phyloP scores from a whole-genome alignment of 1,284 basidiomycete genomes.

The Phylloboletellus chloephorus region DNA sequence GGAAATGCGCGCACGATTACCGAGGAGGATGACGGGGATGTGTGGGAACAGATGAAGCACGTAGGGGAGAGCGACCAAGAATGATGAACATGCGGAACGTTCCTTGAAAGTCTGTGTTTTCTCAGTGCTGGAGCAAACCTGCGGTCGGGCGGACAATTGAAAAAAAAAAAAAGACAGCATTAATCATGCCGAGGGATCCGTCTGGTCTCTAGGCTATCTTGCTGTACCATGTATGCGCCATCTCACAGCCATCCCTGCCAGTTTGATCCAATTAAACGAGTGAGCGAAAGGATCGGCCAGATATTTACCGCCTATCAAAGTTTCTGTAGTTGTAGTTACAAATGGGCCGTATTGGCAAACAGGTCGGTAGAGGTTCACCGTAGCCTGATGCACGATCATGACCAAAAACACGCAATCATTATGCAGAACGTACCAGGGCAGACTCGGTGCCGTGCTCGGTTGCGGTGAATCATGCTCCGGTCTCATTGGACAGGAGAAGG shows the following conservation, averaged over 20 bases:
- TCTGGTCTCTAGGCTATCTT: slow-evolving; percentile 60
- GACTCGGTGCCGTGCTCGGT: slow-evolving; percentile 60
- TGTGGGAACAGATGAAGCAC: slow-evolving; percentile 47
- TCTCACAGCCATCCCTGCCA: slow-evolving; percentile 86
- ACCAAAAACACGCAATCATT: slow-evolving; percentile 1
- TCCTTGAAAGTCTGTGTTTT: slow-evolving; percentile 1
- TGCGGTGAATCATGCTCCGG: slow-evolving; percentile 59
- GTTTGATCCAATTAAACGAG: slow-evolving; percentile 49
- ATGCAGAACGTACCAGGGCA: slow-evolving; percentile 48
- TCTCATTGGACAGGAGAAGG: slow-evolving; percentile 68
- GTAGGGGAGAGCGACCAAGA: slow-evolving; percentile 36
- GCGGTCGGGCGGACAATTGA: background rate
- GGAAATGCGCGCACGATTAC: slow-evolving; percentile 1
- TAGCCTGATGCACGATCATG: slow-evolving; percentile 43
- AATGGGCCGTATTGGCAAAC: slow-evolving; percentile 87
- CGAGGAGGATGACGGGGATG: slow-evolving; percentile 26
- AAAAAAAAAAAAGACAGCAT: background rate
- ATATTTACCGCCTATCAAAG: slow-evolving; percentile 72
- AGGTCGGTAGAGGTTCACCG: slow-evolving; percentile 86
- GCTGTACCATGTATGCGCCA: slow-evolving; percentile 83
- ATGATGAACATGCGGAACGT: background rate
- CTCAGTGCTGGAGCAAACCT: too few species aligned
- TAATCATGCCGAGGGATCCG: background rate
- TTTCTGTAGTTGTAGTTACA: slow-evolving; percentile 84
- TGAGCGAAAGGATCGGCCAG: slow-evolving; percentile 2